Evolutionary conservation across 805 yeast genomes (phyloP).

Genomic region (Novakomyces olei): DNA sequence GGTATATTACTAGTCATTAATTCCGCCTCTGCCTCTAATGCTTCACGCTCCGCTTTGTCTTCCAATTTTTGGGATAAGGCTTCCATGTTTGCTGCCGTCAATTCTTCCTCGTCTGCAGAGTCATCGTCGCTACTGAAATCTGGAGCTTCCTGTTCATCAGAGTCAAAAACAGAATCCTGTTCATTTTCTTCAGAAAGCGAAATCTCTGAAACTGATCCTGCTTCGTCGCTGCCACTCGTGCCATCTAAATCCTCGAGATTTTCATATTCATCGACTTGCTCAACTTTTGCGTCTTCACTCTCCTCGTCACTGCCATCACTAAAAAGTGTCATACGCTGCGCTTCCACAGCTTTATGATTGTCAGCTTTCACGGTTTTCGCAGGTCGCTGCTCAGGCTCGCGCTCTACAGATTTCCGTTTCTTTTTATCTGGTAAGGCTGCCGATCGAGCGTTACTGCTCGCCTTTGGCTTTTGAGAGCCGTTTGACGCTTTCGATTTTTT

Average conservation of each 20-base stretch:
- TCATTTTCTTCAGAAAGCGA: slow-evolving; percentile 13
- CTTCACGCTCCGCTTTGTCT: slow-evolving; percentile 15
- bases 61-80: slow-evolving; percentile 48
- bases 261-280: not conserved
- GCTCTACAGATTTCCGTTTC: not conserved
- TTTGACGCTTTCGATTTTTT: too few species aligned
- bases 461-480: too few species aligned
- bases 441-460: too few species aligned
- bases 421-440: not conserved
- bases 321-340: too few species aligned
- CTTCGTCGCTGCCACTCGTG: slow-evolving; percentile 9
- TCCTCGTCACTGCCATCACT: slow-evolving; percentile 2
- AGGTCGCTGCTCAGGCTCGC: not conserved
- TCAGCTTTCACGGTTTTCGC: not conserved
- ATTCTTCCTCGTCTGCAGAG: slow-evolving; percentile 40
- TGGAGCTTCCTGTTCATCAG: slow-evolving; percentile 38
- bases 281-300: slow-evolving; percentile 1
- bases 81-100: slow-evolving; percentile 70
- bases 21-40: slow-evolving; percentile 12
- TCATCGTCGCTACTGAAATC: slow-evolving; percentile 67
- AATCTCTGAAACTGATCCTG: slow-evolving; percentile 16
- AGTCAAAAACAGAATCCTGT: slow-evolving; percentile 31
- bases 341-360: too few species aligned
- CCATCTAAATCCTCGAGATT: slow-evolving; percentile 10
- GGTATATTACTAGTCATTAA: slow-evolving; percentile 5